phyloP scores from a whole-genome alignment of 306 rosid species.

The Fragaria nilgerrensis region DNA sequence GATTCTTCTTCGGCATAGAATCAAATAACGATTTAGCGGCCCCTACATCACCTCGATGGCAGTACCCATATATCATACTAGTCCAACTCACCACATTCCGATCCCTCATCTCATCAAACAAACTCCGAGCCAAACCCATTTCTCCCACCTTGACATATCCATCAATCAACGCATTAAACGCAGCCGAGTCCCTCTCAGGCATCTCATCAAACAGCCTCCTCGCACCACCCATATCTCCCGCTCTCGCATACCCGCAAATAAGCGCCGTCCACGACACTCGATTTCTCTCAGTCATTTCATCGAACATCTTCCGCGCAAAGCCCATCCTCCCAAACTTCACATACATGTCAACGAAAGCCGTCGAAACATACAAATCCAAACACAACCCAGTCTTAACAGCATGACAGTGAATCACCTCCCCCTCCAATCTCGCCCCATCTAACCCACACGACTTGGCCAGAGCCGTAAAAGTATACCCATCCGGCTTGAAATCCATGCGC shows the following conservation, averaged over 20 bases:
- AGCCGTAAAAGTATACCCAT: slow-evolving; percentile 42
- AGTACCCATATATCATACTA: slow-evolving; percentile 62
- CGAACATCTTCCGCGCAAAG: slow-evolving; percentile 52
- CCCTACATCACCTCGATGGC: slow-evolving; percentile 40
- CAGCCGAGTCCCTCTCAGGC: slow-evolving; percentile 50
- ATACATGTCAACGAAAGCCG: slow-evolving; percentile 66
- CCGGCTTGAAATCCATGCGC: slow-evolving; percentile 33
- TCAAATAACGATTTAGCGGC: slow-evolving; percentile 59
- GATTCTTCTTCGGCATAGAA: slow-evolving; percentile 55
- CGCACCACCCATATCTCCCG: slow-evolving; percentile 56
- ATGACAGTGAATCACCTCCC: slow-evolving; percentile 42
- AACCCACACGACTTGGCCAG: slow-evolving; percentile 50
- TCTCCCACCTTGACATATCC: slow-evolving; percentile 56
- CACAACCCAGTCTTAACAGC: slow-evolving; percentile 47
- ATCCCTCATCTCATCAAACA: slow-evolving; percentile 51
- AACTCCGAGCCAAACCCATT: slow-evolving; percentile 45
- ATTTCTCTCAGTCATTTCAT: slow-evolving; percentile 55
- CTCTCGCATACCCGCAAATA: slow-evolving; percentile 56
- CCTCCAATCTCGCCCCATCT: slow-evolving; percentile 34
- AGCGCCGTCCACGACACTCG: slow-evolving; percentile 64
- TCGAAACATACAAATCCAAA: slow-evolving; percentile 49
- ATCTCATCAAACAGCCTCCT: slow-evolving; percentile 53
- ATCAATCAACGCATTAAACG: slow-evolving; percentile 60
- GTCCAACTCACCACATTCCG: slow-evolving; percentile 73
- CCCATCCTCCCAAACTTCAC: slow-evolving; percentile 42